These are phyloP conservation scores for Elaeis oleifera DNA, from an alignment of 202 grass and related monocot species.

Conservation along the genomic window DNA sequence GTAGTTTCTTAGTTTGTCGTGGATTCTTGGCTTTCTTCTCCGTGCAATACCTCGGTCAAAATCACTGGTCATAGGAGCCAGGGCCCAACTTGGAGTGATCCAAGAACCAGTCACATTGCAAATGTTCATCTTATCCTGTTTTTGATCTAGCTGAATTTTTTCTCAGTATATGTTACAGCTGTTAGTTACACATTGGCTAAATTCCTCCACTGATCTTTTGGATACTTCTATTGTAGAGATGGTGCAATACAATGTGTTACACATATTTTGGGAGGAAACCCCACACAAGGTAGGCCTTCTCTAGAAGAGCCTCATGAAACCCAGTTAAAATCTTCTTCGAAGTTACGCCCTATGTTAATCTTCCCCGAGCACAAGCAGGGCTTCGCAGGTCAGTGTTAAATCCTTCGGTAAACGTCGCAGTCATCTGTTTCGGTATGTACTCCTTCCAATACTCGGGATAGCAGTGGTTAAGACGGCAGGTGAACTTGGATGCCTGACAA, in stretches of 20 bases:
- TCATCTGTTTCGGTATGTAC: slow-evolving; percentile 22
- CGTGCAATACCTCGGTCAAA: slow-evolving; percentile 35
- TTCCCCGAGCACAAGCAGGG: slow-evolving; percentile 16
- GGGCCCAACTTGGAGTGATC: slow-evolving; percentile 26
- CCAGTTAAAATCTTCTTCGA: background rate
- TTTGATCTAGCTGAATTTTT: too few relatives aligned
- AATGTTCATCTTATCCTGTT: slow-evolving; percentile 18
- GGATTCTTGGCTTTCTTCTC: slow-evolving; percentile 34
- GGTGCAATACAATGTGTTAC: slow-evolving; percentile 51
- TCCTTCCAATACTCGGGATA: slow-evolving; percentile 40
- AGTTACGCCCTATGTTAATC: background rate
- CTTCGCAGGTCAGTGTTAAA: slow-evolving; percentile 30
- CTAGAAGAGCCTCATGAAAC: background rate
- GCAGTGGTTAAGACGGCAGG: slow-evolving; percentile 27
- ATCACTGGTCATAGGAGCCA: slow-evolving; percentile 24
- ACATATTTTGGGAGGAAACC: slow-evolving; percentile 51
- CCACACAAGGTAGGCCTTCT: slow-evolving; percentile 29
- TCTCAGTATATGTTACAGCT: too few relatives aligned
- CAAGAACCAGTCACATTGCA: slow-evolving; percentile 37
- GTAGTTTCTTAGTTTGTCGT: background rate
- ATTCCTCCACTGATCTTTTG: too few relatives aligned
- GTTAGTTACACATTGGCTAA: too few relatives aligned
- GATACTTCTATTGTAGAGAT: slow-evolving; percentile 17
- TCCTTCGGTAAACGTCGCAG: slow-evolving; percentile 17
- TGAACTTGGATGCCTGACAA: slow-evolving; percentile 43